Base-by-base conservation (phyloP, 495 filamentous ascomycete genomes). In the Aspergillus panamensis region DNA sequence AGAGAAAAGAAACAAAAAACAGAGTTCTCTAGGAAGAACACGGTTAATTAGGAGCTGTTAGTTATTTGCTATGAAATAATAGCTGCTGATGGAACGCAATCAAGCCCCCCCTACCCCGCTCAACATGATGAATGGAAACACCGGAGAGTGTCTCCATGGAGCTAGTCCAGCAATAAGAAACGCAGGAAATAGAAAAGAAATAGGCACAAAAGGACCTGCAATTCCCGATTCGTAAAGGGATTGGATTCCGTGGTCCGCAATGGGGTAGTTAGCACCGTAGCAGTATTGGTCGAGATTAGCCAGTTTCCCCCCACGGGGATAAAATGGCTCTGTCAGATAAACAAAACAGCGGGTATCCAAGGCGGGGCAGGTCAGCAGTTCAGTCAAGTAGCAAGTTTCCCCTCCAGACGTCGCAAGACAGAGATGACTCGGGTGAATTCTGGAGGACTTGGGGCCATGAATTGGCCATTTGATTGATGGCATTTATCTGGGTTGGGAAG, bases 171-270 rank as follows among this genome's bases (percentile, higher is more conserved):
- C 25, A 25, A 2, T 5, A 25, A 25, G 25, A 2, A 25, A 25
- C 25, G 2, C 25, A 25, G 25, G 25, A 25, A 25, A 25, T 25
- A 25, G 5, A 5, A 5, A 5, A 5, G 5, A 25, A 25, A 25
- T 25, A 25, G 25, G 2, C 25, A 25, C 2, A 25, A 25, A 25
- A 25, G 25, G 25, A 5, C 25, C 42, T 39, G 32, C 19, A 55
- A 30, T 63, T 50, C 61, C 57, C n/a, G 14, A 63, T 71, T 63
- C 14, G 62, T 59, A 62, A 68, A 66, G 25, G 69, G 65, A 56
- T 31, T 6, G 29, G 37, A 32, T 44, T 58, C 67, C 67, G 63
- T 57, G 42, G 58, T 62, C 40, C 44, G 51, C n/a, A 31, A 42
- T n/a, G 17, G 44, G n/a, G n/a, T n/a, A n/a, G n/a, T n/a, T n/a